phyloP scores from a whole-genome alignment of 306 rosid genomes.

The Canavalia gladiata region DNA sequence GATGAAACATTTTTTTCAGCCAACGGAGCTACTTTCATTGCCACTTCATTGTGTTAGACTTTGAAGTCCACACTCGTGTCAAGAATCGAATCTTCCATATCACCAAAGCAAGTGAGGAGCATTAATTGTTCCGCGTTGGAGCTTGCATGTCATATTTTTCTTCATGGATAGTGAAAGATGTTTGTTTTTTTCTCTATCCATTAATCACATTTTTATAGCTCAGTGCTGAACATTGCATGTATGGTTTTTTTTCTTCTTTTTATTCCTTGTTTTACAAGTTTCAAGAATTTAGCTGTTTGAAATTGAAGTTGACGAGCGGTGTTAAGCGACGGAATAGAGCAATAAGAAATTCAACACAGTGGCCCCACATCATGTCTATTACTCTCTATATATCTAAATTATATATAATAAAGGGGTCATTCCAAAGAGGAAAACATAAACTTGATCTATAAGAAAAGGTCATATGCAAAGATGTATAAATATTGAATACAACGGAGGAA shows the following conservation, averaged over 20 bases:
- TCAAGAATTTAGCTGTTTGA: conserved; percentile 61
- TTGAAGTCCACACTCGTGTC: conserved; percentile 60
- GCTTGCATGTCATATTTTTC: conserved; percentile 64
- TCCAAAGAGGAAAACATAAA: conserved; percentile 44
- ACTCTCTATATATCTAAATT: neutral
- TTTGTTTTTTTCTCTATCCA: conserved; percentile 64
- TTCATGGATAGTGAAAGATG: conserved; percentile 61
- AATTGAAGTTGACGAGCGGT: conserved; percentile 48
- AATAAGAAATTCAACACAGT: conserved; percentile 45
- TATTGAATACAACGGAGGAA: conserved; percentile 53
- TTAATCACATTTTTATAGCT: neutral
- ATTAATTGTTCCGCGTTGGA: conserved; percentile 62
- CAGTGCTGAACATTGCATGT: neutral
- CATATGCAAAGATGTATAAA: conserved; percentile 43
- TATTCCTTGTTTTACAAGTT: conserved; percentile 48
- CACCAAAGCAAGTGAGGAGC: conserved; percentile 47
- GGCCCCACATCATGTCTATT: conserved; percentile 41
- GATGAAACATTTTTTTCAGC: neutral
- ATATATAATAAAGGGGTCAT: neutral
- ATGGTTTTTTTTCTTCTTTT: conserved; percentile 48
- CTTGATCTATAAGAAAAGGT: conserved; percentile 49
- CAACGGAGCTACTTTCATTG: neutral
- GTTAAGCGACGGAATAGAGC: conserved; percentile 50
- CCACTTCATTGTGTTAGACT: conserved; percentile 46
- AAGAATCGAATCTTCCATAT: conserved; percentile 72